A percentile compares a stretch with the other conserved stretches of the same genome.
These are phyloP conservation scores for Rubroboletus pulcherrimus DNA, from an alignment of 768 basidiomycete genomes.

Conservation along the genomic window DNA sequence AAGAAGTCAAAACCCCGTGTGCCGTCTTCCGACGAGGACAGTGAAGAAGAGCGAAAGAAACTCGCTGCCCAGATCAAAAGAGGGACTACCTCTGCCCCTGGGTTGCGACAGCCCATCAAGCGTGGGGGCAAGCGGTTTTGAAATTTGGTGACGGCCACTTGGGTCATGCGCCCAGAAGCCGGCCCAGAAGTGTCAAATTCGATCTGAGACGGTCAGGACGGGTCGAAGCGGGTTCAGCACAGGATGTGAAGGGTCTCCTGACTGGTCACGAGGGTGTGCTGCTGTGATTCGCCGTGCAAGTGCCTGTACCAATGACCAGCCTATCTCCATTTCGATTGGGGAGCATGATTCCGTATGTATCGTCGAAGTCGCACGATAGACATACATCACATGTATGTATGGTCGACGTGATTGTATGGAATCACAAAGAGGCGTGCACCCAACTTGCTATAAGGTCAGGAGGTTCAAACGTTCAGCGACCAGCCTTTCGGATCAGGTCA, in stretches of 20 bases:
- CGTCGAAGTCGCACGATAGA: neutral
- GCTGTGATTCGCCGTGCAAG: neutral
- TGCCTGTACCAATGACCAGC: constrained; percentile 3
- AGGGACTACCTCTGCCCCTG: constrained; percentile 41
- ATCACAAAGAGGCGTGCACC: no score
- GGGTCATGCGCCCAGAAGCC: neutral
- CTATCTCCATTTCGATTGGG: neutral
- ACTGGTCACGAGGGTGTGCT: neutral
- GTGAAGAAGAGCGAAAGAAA: constrained; percentile 50
- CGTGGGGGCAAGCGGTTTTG: constrained; percentile 73
- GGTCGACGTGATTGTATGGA: no score
- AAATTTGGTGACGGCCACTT: constrained; percentile 19
- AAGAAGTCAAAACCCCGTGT: constrained; percentile 42
- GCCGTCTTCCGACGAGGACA: constrained; percentile 53
- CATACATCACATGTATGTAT: neutral
- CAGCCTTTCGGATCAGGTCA: no score
- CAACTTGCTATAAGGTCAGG: no score
- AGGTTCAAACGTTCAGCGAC: no score
- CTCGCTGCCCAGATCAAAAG: constrained; percentile 39
- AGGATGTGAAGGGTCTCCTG: constrained; percentile 11
- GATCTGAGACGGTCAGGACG: neutral
- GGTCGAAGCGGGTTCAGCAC: neutral
- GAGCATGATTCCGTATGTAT: neutral
- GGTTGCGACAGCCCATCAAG: constrained; percentile 70
- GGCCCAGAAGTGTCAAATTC: neutral